Evolutionary conservation across 192 early-diverging fungal species (phyloP), one percentile per base, ranked within the genome.

Genomic region (Blastocladiella britannica): DNA sequence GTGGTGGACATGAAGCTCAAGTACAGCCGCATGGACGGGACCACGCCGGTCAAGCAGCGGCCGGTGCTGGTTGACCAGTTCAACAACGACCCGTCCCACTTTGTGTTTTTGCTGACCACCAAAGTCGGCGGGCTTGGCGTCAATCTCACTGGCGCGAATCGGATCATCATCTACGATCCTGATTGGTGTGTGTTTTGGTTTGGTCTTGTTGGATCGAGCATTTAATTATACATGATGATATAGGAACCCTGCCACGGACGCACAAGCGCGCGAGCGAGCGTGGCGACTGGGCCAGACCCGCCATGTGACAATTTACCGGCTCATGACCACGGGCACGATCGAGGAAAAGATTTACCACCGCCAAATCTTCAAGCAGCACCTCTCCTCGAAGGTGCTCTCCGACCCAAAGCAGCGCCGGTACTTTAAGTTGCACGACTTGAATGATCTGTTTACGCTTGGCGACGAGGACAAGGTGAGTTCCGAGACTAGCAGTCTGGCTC

Each of bases 291-390:
- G 94, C 0, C 94, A 98, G 63, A 89, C 69, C 0, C 74, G 80
- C 25, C 72, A 78, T 6, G 94, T 98, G 4, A 82, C 88, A 9
- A 84, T 98, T 22, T 98, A 96, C 61, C 72, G 94, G 5, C 72
- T 98, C 9, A 94, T 98, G 90, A 94, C 88, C 25, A 81, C 83
- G 4, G 83, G 88, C 0, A 94, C 89, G 0, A 92, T 93, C 30
- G 89, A 93, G 62, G 89, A 93, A 67, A 93, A 93, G 68, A 95
- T 93, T 8, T 93, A 93, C 59, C 90, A 90, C 65, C 78, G 94
- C 23, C 94, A 98, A 66, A 93, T 98, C 47, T 94, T 89, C 68
- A 98, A 98, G 61, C 88, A 91, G 71, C 90, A 92, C 61, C 57
- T 98, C 66, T 85, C 89, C n/a, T 89, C 91, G 75, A 93, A 94